Evolutionary conservation across 2,329 filamentous ascomycete species (phyloP).

Genomic region (Sarocladiaceae sp.): DNA sequence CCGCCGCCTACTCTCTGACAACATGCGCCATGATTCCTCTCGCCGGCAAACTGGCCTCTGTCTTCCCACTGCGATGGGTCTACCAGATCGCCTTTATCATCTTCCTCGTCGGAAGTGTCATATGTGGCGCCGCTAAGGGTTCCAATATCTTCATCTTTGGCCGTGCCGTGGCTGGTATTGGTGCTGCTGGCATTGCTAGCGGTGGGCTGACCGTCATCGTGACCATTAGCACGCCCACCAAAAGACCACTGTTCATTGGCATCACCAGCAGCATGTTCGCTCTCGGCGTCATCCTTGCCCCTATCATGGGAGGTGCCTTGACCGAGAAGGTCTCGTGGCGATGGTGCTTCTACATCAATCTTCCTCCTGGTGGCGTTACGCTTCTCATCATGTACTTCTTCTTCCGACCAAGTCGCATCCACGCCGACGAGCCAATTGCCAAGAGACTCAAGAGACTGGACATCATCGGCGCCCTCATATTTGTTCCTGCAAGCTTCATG

Average conservation of each 20-base stretch:
- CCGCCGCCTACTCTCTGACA: slow-evolving; percentile 49
- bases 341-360: slow-evolving; percentile 28
- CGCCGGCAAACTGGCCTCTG: slow-evolving; percentile 45
- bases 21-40: slow-evolving; percentile 39
- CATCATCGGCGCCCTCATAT: slow-evolving; percentile 36
- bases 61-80: slow-evolving; percentile 46
- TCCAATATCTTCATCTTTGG: slow-evolving; percentile 46
- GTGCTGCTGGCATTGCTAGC: slow-evolving; percentile 40
- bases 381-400: slow-evolving; percentile 25
- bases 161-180: slow-evolving; percentile 43
- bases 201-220: slow-evolving; percentile 41
- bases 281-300: slow-evolving; percentile 18
- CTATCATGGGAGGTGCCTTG: slow-evolving; percentile 22
- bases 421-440: slow-evolving; percentile 23
- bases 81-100: slow-evolving; percentile 45
- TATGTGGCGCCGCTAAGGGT: slow-evolving; percentile 43
- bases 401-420: slow-evolving; percentile 30
- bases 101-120: slow-evolving; percentile 51
- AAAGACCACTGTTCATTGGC: slow-evolving; percentile 19
- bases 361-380: slow-evolving; percentile 22
- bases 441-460: slow-evolving; percentile 35
- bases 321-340: slow-evolving; percentile 21
- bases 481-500: slow-evolving; percentile 31
- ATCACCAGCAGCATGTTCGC: slow-evolving; percentile 19
- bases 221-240: slow-evolving; percentile 21